These are phyloP conservation scores for Xylariaceae sp. DNA, from an alignment of 2,329 filamentous ascomycete genomes.

Conservation along the genomic window DNA sequence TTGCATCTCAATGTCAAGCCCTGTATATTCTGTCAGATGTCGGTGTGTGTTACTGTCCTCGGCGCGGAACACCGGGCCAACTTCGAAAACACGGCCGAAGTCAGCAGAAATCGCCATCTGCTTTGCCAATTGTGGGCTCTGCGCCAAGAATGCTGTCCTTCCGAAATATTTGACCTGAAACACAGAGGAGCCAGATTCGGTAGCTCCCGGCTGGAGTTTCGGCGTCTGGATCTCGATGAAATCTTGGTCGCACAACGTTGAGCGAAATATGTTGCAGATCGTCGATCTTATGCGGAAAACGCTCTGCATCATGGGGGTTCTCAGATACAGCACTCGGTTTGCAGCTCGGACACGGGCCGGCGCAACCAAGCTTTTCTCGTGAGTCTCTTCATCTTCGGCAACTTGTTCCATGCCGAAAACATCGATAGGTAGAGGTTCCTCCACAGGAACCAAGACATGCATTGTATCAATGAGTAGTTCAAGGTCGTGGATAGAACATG, in stretches of 20 bases:
- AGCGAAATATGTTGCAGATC: conserved; percentile 75
- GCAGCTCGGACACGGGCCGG: conserved; percentile 63
- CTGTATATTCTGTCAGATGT: conserved; percentile 91
- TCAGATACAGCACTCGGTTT: conserved; percentile 78
- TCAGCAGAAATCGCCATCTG: conserved; percentile 90
- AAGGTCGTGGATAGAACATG: conserved; percentile 69
- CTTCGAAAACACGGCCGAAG: conserved; percentile 84
- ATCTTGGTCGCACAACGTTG: conserved; percentile 65
- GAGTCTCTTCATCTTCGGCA: conserved; percentile 30
- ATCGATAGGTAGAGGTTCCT: conserved; percentile 43
- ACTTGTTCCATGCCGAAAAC: conserved; percentile 43
- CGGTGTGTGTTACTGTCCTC: conserved; percentile 95
- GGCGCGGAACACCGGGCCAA: conserved; percentile 85
- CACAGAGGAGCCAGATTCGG: conserved; percentile 86
- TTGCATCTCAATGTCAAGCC: conserved; percentile 88
- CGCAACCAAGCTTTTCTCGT: conserved; percentile 56
- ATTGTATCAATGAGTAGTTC: conserved; percentile 65
- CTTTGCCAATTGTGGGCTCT: conserved; percentile 88
- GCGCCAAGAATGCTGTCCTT: conserved; percentile 79
- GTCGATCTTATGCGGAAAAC: conserved; percentile 84
- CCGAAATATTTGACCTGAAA: conserved; percentile 93
- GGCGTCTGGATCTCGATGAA: conserved; percentile 95
- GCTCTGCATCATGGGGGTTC: conserved; percentile 80
- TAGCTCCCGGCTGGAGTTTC: conserved; percentile 84
- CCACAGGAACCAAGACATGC: conserved; percentile 46